Conservation (phyloP, 2,329 filamentous ascomycete species). For the Orbilia brochopaga region DNA sequence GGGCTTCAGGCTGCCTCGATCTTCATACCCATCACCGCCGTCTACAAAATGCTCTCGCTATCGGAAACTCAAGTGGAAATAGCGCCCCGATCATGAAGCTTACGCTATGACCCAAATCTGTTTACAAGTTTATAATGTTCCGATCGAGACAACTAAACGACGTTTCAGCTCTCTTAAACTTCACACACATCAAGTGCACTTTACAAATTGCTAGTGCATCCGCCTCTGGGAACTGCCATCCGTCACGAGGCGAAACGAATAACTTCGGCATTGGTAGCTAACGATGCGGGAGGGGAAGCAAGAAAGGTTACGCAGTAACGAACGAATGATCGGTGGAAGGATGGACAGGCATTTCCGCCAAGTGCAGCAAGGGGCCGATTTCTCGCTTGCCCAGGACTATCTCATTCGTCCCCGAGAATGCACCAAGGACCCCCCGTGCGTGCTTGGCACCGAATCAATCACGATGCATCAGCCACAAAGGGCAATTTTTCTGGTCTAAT, state of each 20-base stretch:
- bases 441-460: neutral
- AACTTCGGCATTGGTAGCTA: slow-evolving; percentile 32
- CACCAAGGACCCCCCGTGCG: slow-evolving; percentile 16
- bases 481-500: slow-evolving; percentile 8
- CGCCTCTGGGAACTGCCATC: slow-evolving; percentile 20
- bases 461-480: slow-evolving; percentile 35
- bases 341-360: neutral
- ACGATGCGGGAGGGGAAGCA: slow-evolving; percentile 20
- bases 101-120: slow-evolving; percentile 26
- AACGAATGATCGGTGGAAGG: neutral
- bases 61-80: slow-evolving; percentile 19
- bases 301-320: slow-evolving; percentile 2
- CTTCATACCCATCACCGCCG: slow-evolving; percentile 1
- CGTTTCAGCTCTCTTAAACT: slow-evolving; percentile 29
- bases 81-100: slow-evolving; percentile 16
- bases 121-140: slow-evolving; percentile 27
- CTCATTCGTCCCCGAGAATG: slow-evolving; percentile 1
- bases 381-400: neutral
- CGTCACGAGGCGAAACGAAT: slow-evolving; percentile 47
- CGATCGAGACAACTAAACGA: slow-evolving; percentile 18
- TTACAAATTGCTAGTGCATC: slow-evolving; percentile 7
- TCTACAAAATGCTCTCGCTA: slow-evolving; percentile 29
- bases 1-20: slow-evolving; percentile 32
- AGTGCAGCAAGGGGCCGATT: slow-evolving; percentile 14
- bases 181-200: slow-evolving; percentile 1